Evolutionary conservation across 805 yeast genomes (phyloP), one percentile per base, ranked within the genome.

Genomic region (Pichia eremophila): DNA sequence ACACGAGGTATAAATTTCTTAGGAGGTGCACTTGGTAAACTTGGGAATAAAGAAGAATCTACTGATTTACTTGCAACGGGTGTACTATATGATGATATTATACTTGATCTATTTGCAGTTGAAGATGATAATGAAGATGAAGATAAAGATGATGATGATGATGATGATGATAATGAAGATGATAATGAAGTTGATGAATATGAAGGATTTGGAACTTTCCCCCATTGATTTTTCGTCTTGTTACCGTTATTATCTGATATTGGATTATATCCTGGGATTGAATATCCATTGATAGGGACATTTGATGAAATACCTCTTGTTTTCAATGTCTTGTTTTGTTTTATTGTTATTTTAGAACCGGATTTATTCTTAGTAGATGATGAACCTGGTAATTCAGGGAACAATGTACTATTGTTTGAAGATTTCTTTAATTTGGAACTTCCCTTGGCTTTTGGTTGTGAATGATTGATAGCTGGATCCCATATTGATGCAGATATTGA

Each of bases 1-100:
- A 83, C 85, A 39, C 84, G 70, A 2, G 89, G 86, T 17, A 51
- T 42, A 46, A 76, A 70, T 44, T 63, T 57, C 57, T 73, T 75
- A 55, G 71, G 67, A 50, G 61, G 60, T 39, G 62, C 61, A 39
- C 74, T 67, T 3, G 75, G 71, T 19, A 67, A 53, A 11, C 67
- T 55, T 4, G 72, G 71, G 46, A 64, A 66, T n/a, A 51, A 40
- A n/a, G 49, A 40, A 7, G 47, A 47, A 46, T 57, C 55, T 29
- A 57, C 29, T n/a, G 17, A 15, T 15, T 39, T 39, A 28, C 31
- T 8, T 27, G 10, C 9, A 27, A 39, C 27, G 8, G 44, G 44
- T 34, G 36, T 34, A 34, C 17, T 34, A 34, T 34, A 34, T 15
- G 36, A 4, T 3, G 17, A 12, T 34, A 34, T 34, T 34, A 14